A percentile compares a stretch with the other conserved stretches of the same genome.
phyloP scores from a whole-genome alignment of 139 green algal genomes.

The Edaphochlamys debaryana region DNA sequence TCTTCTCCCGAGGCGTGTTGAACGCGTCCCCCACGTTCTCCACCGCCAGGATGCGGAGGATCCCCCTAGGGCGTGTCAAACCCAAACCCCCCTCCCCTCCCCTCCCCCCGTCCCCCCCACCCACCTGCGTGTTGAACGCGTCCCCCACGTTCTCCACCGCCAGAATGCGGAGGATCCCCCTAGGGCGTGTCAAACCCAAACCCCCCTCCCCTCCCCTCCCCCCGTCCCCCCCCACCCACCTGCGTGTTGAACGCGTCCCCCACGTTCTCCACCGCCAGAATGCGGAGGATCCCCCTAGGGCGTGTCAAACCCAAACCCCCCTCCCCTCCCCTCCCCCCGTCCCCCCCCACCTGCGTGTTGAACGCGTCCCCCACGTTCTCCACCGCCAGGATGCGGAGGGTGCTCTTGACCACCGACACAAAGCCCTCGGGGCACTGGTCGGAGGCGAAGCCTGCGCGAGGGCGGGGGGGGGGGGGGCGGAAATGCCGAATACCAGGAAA shows the following conservation, averaged over 20 bases:
- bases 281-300: too few relatives aligned
- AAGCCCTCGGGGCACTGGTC: slow-evolving; percentile 98
- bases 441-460: slow-evolving; percentile 81
- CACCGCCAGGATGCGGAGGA: background rate
- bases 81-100: too few relatives aligned
- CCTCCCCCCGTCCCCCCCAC: too few relatives aligned
- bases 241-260: slow-evolving; percentile 94
- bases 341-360: slow-evolving; percentile 72
- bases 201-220: background rate
- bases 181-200: too few relatives aligned
- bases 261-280: slow-evolving; percentile 92
- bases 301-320: too few relatives aligned
- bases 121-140: too few relatives aligned
- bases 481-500: background rate
- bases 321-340: too few relatives aligned
- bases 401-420: slow-evolving; percentile 87
- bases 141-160: background rate
- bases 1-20: too few relatives aligned
- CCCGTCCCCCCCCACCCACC: too few relatives aligned
- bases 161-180: background rate
- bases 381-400: slow-evolving; percentile 91
- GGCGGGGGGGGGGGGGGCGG: background rate
- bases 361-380: slow-evolving; percentile 95
- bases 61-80: too few relatives aligned
- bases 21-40: too few relatives aligned